Evolutionary conservation across 768 basidiomycete genomes (phyloP).

Genomic region (Leccinum longicurvipes): DNA sequence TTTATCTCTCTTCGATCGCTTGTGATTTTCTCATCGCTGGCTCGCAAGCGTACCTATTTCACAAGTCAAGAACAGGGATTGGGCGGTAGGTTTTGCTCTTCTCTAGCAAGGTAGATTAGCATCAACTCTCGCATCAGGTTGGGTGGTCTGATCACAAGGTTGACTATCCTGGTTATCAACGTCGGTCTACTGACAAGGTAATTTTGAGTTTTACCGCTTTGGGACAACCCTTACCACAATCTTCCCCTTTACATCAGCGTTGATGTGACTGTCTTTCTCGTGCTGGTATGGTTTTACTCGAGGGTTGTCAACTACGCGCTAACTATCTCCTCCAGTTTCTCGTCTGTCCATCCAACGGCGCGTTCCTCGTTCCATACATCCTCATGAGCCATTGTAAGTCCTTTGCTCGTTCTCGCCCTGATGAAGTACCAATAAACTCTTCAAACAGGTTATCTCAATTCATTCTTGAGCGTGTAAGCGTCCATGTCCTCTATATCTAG

Average conservation of each 20-base stretch:
- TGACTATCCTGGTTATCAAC: constrained; percentile 34
- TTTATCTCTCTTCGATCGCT: constrained; percentile 32
- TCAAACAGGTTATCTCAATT: constrained; percentile 35
- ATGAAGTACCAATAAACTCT: background rate
- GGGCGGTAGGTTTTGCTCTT: constrained; percentile 21
- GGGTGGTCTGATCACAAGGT: constrained; percentile 31
- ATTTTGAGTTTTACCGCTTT: background rate
- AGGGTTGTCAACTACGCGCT: background rate
- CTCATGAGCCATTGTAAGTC: constrained; percentile 37
- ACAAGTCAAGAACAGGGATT: constrained; percentile 28
- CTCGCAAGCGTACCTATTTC: constrained; percentile 34
- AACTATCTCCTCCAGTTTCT: constrained; percentile 25
- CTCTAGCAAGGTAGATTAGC: background rate
- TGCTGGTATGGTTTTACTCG: constrained; percentile 15
- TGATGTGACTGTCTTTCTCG: constrained; percentile 28
- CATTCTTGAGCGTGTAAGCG: constrained; percentile 36
- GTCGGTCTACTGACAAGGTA: constrained; percentile 37
- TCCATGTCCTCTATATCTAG: no score
- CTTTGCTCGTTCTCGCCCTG: background rate
- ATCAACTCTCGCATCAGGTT: constrained; percentile 16
- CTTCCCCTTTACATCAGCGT: constrained; percentile 16
- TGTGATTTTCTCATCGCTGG: constrained; percentile 35
- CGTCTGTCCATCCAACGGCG: constrained; percentile 34
- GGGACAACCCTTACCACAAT: background rate
- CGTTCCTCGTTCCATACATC: constrained; percentile 36